phyloP scores from a whole-genome alignment of 2,329 filamentous ascomycete genomes.

The Trichophyton benhamiae region DNA sequence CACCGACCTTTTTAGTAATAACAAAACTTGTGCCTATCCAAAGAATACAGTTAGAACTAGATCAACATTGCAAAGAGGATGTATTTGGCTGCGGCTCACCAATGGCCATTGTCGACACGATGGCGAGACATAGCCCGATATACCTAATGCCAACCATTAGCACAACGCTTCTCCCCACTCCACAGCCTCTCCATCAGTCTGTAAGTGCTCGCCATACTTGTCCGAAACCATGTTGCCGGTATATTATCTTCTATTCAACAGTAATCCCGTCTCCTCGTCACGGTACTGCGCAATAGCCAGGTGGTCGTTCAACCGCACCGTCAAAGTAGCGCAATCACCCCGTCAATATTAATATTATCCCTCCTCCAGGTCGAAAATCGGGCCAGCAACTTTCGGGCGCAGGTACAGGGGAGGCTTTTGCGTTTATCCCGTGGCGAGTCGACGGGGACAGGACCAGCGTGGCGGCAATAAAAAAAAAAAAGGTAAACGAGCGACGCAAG shows the following conservation, averaged over 20 bases:
- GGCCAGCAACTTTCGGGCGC: slow-evolving; percentile 4
- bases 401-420: neutral
- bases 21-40: slow-evolving; percentile 80
- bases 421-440: neutral
- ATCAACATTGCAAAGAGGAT: neutral
- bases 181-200: neutral
- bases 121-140: slow-evolving; percentile 36
- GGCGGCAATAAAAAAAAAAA: neutral
- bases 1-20: slow-evolving; percentile 90
- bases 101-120: slow-evolving; percentile 38
- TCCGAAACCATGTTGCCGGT: slow-evolving; percentile 30
- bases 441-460: neutral
- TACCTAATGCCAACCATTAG: slow-evolving; percentile 24
- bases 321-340: neutral
- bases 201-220: slow-evolving; percentile 25
- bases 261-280: neutral
- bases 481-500: slow-evolving; percentile 3
- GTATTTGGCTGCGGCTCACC: slow-evolving; percentile 19
- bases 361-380: neutral
- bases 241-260: neutral
- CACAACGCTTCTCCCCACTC: neutral
- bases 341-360: slow-evolving; percentile 3
- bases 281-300: neutral
- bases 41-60: neutral
- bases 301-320: neutral